Evolutionary conservation across 306 rosid species (phyloP).

Genomic region (Prunus persica): DNA sequence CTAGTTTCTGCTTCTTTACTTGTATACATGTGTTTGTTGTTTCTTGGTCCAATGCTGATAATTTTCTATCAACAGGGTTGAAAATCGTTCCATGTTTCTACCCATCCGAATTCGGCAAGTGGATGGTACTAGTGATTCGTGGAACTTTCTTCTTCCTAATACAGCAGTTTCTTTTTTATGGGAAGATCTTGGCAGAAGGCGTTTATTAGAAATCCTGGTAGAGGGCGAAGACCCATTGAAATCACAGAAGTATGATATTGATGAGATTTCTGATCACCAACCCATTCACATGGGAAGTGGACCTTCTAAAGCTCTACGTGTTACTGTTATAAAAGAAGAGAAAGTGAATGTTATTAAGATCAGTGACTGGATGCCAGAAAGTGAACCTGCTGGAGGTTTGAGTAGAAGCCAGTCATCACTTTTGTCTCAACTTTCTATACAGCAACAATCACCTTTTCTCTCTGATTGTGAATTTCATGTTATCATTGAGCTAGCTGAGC

Average conservation of each 20-base stretch:
- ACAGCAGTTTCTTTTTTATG: slow-evolving; percentile 81
- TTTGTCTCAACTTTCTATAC: slow-evolving; percentile 38
- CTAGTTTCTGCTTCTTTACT: slow-evolving; percentile 4
- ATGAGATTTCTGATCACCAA: slow-evolving; percentile 79
- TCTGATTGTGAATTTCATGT: slow-evolving; percentile 78
- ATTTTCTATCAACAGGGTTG: slow-evolving; percentile 63
- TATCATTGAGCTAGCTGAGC: slow-evolving; percentile 76
- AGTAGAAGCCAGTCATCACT: slow-evolving; percentile 43
- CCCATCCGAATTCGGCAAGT: slow-evolving; percentile 87
- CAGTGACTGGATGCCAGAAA: slow-evolving; percentile 94
- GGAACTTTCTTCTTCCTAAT: slow-evolving; percentile 83
- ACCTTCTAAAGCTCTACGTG: slow-evolving; percentile 66
- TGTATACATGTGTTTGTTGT: slow-evolving; percentile 10
- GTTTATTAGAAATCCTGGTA: slow-evolving; percentile 62
- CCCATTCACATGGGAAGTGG: slow-evolving; percentile 56
- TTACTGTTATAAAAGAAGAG: slow-evolving; percentile 78
- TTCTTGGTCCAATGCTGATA: slow-evolving; percentile 9
- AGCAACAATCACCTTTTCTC: slow-evolving; percentile 44
- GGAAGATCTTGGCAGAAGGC: slow-evolving; percentile 98
- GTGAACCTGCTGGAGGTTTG: slow-evolving; percentile 46
- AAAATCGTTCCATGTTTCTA: slow-evolving; percentile 84
- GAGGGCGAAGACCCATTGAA: slow-evolving; percentile 73
- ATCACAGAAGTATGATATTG: slow-evolving; percentile 74
- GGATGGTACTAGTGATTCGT: slow-evolving; percentile 71
- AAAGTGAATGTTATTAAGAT: slow-evolving; percentile 70